Base-by-base conservation (phyloP, 768 basidiomycete genomes). In the Sarcodon sp. region DNA sequence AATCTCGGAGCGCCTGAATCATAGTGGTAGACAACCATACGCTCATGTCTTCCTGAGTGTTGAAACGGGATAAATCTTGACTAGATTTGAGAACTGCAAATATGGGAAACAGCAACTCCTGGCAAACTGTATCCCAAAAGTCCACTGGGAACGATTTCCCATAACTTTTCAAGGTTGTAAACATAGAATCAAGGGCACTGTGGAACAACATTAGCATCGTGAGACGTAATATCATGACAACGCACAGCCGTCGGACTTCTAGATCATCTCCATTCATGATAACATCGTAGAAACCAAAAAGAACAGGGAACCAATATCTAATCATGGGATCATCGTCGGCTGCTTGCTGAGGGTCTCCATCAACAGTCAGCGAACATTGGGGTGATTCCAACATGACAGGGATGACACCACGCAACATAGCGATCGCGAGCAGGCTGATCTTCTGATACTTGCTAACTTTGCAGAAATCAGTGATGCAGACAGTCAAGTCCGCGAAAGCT, bases 371-470 rank as follows among this genome's bases (percentile, higher is more conserved):
- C 21, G 66, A 62, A 51, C 79, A 81, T 33, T 93, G 91, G 0
- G 90, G 81, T 49, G 78, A 82, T 49, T 76, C 68, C 21, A 97
- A 69, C 91, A 99, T 96, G 46, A 86, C 82, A 5, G 89, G 87
- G 43, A 98, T 93, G 45, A 93, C 75, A 16, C 85, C 88, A 33
- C 90, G 82, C 45, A 99, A 77, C 91, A 98, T 97, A 12, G 86
- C 92, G 51, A 98, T 98, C 2, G 93, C 92, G 53, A 97, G 75
- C 27, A 99, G 66, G 60, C 88, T 90, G 69, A 98, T 94, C 62
- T 97, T 97, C 66, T 99, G 96, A 66, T 90, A 98, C 65, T 98
- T 98, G 77, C 83, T 92, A 57, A 94, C 91, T 76, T 98, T 98
- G 73, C 89, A 94, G 68, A 98, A 99, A 63, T 98, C 96, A 34